Base-by-base conservation (phyloP, 352 stramenopile genomes). In the Globisporangium acanthophoron region DNA sequence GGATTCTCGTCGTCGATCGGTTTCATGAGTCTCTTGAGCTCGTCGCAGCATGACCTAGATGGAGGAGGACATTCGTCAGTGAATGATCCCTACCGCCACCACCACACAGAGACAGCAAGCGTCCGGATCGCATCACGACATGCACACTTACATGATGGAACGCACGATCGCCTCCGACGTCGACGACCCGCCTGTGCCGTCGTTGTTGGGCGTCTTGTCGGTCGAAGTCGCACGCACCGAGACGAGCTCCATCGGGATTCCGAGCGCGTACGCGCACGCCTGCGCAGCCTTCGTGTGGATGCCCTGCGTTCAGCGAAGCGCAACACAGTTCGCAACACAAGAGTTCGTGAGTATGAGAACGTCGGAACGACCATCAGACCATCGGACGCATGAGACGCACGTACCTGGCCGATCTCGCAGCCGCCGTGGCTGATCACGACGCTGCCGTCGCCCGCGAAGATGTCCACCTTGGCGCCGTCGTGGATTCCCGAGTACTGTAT, bases 401-500 rank as follows among this genome's bases (percentile, higher is more conserved):
- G 20, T 51, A 96, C 96, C 74, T 99, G 96, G 37, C 96, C 95
- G 93, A 99, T 98, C 76, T 99, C 96, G 18, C 96, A 97, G 24
- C 96, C 96, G 37, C 96, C 95, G 62, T 98, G 95, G 11, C 83
- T 95, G n/a, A 98, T 81, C 41, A 98, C 66, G 37, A 99, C 93
- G 59, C 92, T 98, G n/a, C 94, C 96, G 62, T 99, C 80, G 13
- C 61, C 64, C 1, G 63, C 57, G 59, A 75, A 85, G 12, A 90
- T 62, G 29, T 70, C 75, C 33, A 87, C 58, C 7, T 65, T 61
- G 6, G 74, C 58, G 33, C 64, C 67, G 24, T 80, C 64, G 24
- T 72, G 66, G 16, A 66, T 64, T 11, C 64, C 96, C 4, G 78
- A 81, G 69, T 99, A 98, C 5, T 98, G 68, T 64, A 99, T 98